Percentiles rank a stretch among this genome's conserved stretches.
Evolutionary conservation across 1,284 basidiomycete genomes (phyloP).

Genomic region (Ustilago bromivora): DNA sequence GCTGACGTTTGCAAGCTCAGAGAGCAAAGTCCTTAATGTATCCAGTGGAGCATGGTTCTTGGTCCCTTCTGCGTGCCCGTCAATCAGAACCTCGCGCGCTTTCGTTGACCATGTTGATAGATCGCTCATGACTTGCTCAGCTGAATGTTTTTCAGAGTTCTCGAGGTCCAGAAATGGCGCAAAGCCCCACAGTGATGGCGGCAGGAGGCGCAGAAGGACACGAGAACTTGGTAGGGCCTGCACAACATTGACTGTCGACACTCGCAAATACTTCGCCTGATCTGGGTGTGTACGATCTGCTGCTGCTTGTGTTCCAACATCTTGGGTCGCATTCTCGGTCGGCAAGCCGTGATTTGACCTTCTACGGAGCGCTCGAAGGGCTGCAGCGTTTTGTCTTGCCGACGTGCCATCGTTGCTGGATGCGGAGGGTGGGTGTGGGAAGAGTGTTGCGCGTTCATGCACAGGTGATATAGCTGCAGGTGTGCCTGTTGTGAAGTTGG

Average conservation of each 20-base stretch:
- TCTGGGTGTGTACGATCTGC: background rate
- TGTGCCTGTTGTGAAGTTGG: slow-evolving; percentile 10
- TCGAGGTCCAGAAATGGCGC: slow-evolving; percentile 29
- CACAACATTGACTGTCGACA: slow-evolving; percentile 35
- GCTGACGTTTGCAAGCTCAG: slow-evolving; percentile 24
- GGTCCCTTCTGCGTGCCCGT: slow-evolving; percentile 1
- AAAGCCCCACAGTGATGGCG: slow-evolving; percentile 28
- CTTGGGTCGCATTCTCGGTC: background rate
- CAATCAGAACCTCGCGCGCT: slow-evolving; percentile 31
- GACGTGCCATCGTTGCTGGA: slow-evolving; percentile 2
- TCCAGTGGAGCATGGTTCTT: slow-evolving; percentile 10
- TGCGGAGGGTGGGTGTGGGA: slow-evolving; percentile 10
- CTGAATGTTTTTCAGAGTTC: background rate
- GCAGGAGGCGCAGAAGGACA: slow-evolving; percentile 43
- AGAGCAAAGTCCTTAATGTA: slow-evolving; percentile 24
- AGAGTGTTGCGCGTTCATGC: slow-evolving; percentile 16
- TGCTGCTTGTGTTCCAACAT: background rate
- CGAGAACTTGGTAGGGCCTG: slow-evolving; percentile 37
- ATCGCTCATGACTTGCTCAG: slow-evolving; percentile 9
- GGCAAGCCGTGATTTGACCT: slow-evolving; percentile 40
- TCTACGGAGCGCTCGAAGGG: slow-evolving; percentile 28
- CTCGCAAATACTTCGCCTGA: slow-evolving; percentile 12
- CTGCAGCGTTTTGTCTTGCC: slow-evolving; percentile 28
- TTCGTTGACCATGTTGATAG: slow-evolving; percentile 32
- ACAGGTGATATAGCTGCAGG: slow-evolving; percentile 19